Evolutionary conservation across 192 early-diverging fungal species (phyloP).

Genomic region (Umbelopsis sp.): DNA sequence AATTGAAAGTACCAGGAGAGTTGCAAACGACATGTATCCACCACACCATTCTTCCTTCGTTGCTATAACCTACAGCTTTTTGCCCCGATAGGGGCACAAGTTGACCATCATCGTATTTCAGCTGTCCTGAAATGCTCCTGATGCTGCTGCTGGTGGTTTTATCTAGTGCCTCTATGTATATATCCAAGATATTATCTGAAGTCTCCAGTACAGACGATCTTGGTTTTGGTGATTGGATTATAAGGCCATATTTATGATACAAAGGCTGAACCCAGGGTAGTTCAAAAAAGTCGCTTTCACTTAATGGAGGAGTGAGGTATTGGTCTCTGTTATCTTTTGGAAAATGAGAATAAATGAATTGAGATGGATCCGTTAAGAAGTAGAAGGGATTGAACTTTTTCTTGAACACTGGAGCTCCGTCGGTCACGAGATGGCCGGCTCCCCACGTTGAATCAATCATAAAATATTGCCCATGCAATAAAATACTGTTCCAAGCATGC

Average conservation of each 20-base stretch:
- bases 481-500: constrained; percentile 63
- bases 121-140: not conserved
- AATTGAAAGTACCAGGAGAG: not conserved
- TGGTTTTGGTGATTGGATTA: constrained; percentile 16
- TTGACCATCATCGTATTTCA: not conserved
- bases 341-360: constrained; percentile 61
- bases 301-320: constrained; percentile 48
- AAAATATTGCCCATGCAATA: constrained; percentile 50
- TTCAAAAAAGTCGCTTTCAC: constrained; percentile 46
- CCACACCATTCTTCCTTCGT: not conserved
- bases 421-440: constrained; percentile 44
- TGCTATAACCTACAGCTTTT: not conserved
- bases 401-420: constrained; percentile 36
- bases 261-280: constrained; percentile 42
- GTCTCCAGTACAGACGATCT: constrained; percentile 2
- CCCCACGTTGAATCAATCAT: constrained; percentile 66
- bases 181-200: constrained; percentile 14
- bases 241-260: constrained; percentile 8
- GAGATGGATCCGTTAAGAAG: constrained; percentile 54
- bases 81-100: not conserved
- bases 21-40: constrained; percentile 23
- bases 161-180: constrained; percentile 14
- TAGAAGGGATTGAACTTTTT: constrained; percentile 55
- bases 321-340: constrained; percentile 54
- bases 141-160: not conserved